Evolutionary conservation across 1,284 basidiomycete genomes (phyloP).

Genomic region (Mycosarcoma mackinlayi): DNA sequence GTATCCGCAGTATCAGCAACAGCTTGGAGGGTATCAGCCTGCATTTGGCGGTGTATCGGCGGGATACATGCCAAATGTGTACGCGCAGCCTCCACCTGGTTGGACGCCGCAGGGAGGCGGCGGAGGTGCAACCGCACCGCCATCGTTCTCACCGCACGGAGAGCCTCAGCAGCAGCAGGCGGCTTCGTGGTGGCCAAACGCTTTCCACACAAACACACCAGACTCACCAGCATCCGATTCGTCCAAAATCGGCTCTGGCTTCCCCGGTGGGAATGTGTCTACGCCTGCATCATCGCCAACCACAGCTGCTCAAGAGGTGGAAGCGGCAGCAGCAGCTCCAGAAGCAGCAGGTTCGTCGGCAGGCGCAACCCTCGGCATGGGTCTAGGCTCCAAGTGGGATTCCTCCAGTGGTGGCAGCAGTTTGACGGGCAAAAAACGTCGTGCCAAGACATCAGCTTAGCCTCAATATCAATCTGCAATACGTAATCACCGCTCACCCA

Average conservation of each 20-base stretch:
- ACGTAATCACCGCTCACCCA: not conserved
- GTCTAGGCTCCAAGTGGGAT: constrained; percentile 30
- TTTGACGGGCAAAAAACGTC: not conserved
- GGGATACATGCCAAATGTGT: no score
- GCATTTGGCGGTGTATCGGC: not conserved
- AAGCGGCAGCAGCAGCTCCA: not conserved
- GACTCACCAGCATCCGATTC: no score
- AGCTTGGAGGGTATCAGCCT: not conserved
- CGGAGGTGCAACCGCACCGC: no score
- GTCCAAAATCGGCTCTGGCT: no score
- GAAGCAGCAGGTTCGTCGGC: not conserved
- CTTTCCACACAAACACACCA: not conserved
- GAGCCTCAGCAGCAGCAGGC: not conserved
- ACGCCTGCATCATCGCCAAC: no score
- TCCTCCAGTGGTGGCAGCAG: not conserved
- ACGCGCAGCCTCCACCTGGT: no score
- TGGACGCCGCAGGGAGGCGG: no score
- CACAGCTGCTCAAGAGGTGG: not conserved
- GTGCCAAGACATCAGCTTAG: not conserved
- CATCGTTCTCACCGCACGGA: not conserved
- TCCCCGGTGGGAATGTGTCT: no score
- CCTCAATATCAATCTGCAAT: not conserved
- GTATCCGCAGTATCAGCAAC: not conserved
- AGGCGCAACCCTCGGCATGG: constrained; percentile 7
- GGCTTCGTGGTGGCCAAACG: not conserved